These are phyloP conservation scores for Aspergillus unguis DNA, from an alignment of 2,329 filamentous ascomycete genomes.

Conservation along the genomic window DNA sequence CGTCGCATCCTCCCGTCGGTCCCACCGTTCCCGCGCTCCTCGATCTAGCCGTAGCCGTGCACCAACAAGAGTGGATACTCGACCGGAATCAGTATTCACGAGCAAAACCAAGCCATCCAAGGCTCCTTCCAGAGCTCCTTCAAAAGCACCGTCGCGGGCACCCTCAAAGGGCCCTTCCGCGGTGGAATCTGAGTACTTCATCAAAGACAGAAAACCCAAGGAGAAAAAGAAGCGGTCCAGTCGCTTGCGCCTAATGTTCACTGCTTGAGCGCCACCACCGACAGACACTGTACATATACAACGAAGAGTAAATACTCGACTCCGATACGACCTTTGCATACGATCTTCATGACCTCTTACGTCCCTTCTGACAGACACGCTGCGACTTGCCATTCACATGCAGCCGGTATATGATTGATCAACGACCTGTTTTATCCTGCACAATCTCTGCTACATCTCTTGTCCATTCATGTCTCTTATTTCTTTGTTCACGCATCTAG, in stretches of 20 bases:
- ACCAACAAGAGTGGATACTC: constrained; percentile 17
- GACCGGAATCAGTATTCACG: constrained; percentile 17
- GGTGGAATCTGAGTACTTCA: constrained; percentile 21
- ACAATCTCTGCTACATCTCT: background rate
- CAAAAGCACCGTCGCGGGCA: constrained; percentile 17
- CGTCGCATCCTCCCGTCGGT: constrained; percentile 35
- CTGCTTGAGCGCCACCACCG: constrained; percentile 16
- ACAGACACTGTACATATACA: constrained; percentile 27
- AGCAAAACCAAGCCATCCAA: constrained; percentile 17
- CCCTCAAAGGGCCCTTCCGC: constrained; percentile 24
- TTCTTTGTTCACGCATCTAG: no score
- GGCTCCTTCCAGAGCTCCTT: constrained; percentile 21
- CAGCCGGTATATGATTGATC: background rate
- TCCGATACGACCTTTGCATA: constrained; percentile 1
- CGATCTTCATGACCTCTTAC: background rate
- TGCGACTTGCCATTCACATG: background rate
- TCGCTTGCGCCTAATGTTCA: constrained; percentile 36
- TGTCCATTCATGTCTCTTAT: no score
- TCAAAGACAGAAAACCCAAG: constrained; percentile 26
- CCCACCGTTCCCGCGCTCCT: constrained; percentile 30
- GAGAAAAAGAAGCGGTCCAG: constrained; percentile 42
- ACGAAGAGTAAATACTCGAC: background rate
- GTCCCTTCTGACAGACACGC: background rate
- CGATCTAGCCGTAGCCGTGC: constrained; percentile 14
- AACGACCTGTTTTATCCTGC: background rate